Base-by-base conservation (phyloP, 208 protist genomes). In the Herpetomonas samuelpessoai region DNA sequence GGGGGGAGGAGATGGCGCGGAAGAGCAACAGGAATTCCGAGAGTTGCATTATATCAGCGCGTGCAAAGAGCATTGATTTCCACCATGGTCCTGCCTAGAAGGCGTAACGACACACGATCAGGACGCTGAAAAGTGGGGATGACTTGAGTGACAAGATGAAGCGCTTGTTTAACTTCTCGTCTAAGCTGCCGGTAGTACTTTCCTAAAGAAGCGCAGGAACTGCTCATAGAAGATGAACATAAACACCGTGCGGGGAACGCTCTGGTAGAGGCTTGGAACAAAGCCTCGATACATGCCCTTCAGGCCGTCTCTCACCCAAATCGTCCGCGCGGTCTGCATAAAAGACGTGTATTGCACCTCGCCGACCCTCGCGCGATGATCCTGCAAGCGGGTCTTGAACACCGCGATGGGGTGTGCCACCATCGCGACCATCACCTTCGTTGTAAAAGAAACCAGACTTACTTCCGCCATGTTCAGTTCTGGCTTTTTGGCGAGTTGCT, bases 141-240 rank as follows among this genome's bases (percentile, higher is more conserved):
- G n/a, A n/a, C n/a, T n/a, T n/a, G n/a, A n/a, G n/a, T n/a, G n/a
- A n/a, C n/a, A n/a, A n/a, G n/a, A n/a, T n/a, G n/a, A n/a, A n/a
- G n/a, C n/a, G n/a, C n/a, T n/a, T n/a, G n/a, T n/a, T n/a, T n/a
- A n/a, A n/a, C n/a, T n/a, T 31, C 29, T 57, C 31, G 21, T 21
- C 1, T n/a, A 14, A 47, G 10, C 16, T 18, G 35, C 35, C 10
- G 35, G 35, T 18, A 39, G 30, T n/a, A 25, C 29, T 26, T 21
- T 3, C 60, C 16, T 56, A 19, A 44, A 35, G 2, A 79, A 2
- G 21, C 62, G 70, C 18, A 93, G 54, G 54, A 89, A 89, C 50
- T 89, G 61, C 62, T 96, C 91, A 57, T 94, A 96, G 2, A 91
- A 74, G 21, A 92, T 71, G 64, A 89, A 89, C 39, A 80, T 76